Evolutionary conservation across 1,284 basidiomycete species (phyloP), one percentile per base, ranked within the genome.

Genomic region (Anthracocystis walkeri): DNA sequence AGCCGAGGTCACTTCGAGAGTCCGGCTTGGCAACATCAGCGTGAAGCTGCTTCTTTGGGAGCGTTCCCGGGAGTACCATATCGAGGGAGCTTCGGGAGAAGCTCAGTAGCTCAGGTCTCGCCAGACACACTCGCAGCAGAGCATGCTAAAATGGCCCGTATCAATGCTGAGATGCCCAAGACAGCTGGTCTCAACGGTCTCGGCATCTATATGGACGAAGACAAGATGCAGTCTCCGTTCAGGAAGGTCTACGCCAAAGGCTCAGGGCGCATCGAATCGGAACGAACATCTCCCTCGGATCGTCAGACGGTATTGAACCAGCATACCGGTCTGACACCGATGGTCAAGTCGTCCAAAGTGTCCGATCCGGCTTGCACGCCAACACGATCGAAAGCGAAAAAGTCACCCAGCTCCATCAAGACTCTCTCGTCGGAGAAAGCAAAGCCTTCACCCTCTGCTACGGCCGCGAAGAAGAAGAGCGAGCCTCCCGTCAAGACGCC

Each of bases 311-410:
- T 16, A 0, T 1, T 42, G 1, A 46, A 4, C n/a, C 27, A 42
- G 18, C 67, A 70, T 46, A 75, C 73, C 20, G 73, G 67, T 7
- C 27, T 75, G 57, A 75, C 73, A 12, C 73, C 73, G 2, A 59
- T 75, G 63, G 61, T 75, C 45, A 74, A 69, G 25, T 49, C 71
- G 0, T 65, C 65, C 38, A 68, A 69, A 25, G 53, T 74, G 1
- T 42, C 44, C 3, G 65, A 65, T 10, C 3, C 42, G 4, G n/a
- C 71, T 0, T 44, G 45, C 7, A 74, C 71, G 27, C 71, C 71
- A 7, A 74, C 71, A 23, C 65, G 65, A 40, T 27, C 59, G 3
- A 58, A 61, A 46, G 31, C 35, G 8, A 62, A 66, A 14, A 63
- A 44, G 45, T 61, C 63, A 14, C 45, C 62, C 5, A 20, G 11